A percentile compares a stretch with the other conserved stretches of the same genome.
Evolutionary conservation across 1,284 basidiomycete genomes (phyloP).

Genomic region (Rhodotorula glutinis): DNA sequence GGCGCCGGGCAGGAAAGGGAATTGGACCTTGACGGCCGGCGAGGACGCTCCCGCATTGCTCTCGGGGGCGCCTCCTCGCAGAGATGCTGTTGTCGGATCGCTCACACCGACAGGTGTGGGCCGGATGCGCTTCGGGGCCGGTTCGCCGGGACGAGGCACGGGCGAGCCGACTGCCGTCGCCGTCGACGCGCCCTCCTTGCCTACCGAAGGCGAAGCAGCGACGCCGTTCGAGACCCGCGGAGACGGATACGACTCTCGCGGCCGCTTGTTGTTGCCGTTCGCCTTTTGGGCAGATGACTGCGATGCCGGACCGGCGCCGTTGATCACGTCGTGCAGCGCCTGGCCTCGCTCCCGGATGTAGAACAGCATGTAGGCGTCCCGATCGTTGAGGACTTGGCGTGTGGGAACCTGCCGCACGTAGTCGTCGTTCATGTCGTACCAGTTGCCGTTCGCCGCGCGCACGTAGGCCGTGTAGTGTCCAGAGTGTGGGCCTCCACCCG

Average conservation of each 20-base stretch:
- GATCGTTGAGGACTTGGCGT: background rate
- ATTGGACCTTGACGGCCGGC: constrained; percentile 2
- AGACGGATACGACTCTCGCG: constrained; percentile 4
- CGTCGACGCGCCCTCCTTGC: background rate
- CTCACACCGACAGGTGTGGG: background rate
- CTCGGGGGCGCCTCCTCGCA: background rate
- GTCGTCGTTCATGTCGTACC: constrained; percentile 93
- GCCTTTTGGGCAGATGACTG: background rate
- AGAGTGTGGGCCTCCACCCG: constrained; percentile 85
- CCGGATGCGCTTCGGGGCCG: background rate
- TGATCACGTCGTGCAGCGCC: constrained; percentile 61
- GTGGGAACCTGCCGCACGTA: constrained; percentile 52
- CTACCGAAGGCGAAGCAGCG: too few relatives aligned
- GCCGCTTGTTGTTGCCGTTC: constrained; percentile 2
- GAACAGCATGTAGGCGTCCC: constrained; percentile 80
- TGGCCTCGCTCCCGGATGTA: constrained; percentile 78
- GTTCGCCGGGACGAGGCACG: background rate
- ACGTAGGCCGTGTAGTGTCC: constrained; percentile 94
- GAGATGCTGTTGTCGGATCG: background rate
- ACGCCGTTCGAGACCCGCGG: background rate
- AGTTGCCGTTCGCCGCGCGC: constrained; percentile 61
- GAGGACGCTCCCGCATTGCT: background rate
- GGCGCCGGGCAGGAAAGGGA: constrained; percentile 2
- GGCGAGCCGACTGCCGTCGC: background rate
- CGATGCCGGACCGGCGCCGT: background rate